Base-by-base conservation (phyloP, 306 rosid genomes). In the Cotoneaster glaucophyllus region DNA sequence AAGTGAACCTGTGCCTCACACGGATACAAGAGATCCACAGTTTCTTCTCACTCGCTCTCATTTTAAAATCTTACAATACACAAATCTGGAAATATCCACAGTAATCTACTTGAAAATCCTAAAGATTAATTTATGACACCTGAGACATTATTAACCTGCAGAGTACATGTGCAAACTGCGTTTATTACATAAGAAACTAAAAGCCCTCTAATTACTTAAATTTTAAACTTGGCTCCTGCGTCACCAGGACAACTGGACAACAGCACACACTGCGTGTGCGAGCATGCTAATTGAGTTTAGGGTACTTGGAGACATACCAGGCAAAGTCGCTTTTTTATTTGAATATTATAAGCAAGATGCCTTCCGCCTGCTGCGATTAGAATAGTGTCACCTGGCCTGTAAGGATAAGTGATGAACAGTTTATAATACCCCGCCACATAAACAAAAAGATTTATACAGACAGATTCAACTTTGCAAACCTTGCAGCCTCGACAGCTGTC, bases 361-460 rank as follows among this genome's bases (percentile, higher is more conserved):
- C 57, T 84, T 67, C 98, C 93, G 9, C 98, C 96, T 64, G 97
- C 91, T 52, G 93, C 92, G 83, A 95, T 86, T 82, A 95, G 87
- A 86, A 95, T 92, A 57, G 97, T 95, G 72, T 95, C 98, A 1
- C 97, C 97, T n/a, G 96, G 96, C 81, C 98, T 95, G 85, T 34
- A 81, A 75, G 44, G 65, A 53, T 41, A 79, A 73, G 70, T 69
- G 25, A 41, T 18, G 34, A 74, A 79, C 78, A 75, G 31, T 70
- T 78, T 41, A 73, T 41, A 73, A 1, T 29, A 73, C 9, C 31
- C 48, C 81, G 52, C 11, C 14, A 58, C 45, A 28, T 41, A 44
- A 75, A 63, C n/a, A 21, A 69, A 48, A 48, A 66, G 5, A 66
- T 13, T 28, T 21, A 66, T 10, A 29, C 8, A 74, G 25, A 76